Base-by-base conservation (phyloP, 78 protist species). In the Dictyostelium purpureum region DNA sequence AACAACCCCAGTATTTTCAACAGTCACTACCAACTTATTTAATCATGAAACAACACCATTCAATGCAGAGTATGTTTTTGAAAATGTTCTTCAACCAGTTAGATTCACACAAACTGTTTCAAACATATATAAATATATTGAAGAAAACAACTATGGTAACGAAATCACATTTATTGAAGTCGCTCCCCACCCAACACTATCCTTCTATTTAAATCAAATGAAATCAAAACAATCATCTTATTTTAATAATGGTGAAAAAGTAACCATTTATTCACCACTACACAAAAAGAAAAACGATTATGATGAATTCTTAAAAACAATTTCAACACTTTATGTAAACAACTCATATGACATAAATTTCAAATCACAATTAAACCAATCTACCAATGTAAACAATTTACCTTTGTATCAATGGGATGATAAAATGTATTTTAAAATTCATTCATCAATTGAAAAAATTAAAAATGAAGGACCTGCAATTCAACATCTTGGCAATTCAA, bases 351-450 rank as follows among this genome's bases (percentile, higher is more conserved):
- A 26, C 40, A 24, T 77, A 11, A 19, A 77, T 57, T 77, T 77
- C 40, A 74, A 24, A 40, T 74, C 28, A 2, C 45, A 74, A 51
- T 31, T 49, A 37, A 45, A 12, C 9, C 1, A 65, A 37, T 18
- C 74, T 26, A 65, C 37, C 56, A 57, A 57, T 14, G 21, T 19
- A 19, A 57, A 57, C 5, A 56, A 12, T n/a, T 28, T 40, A 33
- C 80, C 80, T 3, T 24, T 31, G 6, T 74, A 74, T 35, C 80
- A 74, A 74, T 74, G 80, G 80, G 78, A 71, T 45, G 78, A 71
- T 1, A 26, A 71, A 12, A 45, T 18, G 19, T 52, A 52, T 38
- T 79, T 14, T 28, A 47, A 33, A 47, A 43, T 45, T 56, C 19
- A n/a, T 9, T 0, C 0, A 21, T 45, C 11, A 40, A 7, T 35